Percentiles rank a stretch among this genome's conserved stretches.
Conservation (phyloP, 768 basidiomycete species). For the Pleurotus ostreatus region DNA sequence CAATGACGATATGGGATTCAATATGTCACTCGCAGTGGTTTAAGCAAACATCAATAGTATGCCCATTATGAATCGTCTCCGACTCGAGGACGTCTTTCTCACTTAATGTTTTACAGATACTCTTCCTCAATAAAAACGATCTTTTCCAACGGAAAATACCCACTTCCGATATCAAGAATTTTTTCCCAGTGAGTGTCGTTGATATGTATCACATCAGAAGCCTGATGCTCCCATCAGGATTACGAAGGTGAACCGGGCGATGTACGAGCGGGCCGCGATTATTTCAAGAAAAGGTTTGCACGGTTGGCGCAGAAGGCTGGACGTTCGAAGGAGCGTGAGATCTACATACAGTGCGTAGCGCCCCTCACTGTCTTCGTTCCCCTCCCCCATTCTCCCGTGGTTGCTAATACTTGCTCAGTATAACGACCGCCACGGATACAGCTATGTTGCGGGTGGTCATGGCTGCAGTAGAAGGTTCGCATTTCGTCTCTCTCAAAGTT, state of each 20-base stretch:
- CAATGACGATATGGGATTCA: slow-evolving; percentile 98
- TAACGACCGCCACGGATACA: slow-evolving; percentile 89
- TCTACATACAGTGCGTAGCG: slow-evolving; percentile 83
- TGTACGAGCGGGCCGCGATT: slow-evolving; percentile 74
- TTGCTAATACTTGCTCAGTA: slow-evolving; percentile 37
- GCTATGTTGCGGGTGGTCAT: slow-evolving; percentile 86
- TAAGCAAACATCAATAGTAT: slow-evolving; percentile 85
- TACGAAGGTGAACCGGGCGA: slow-evolving; percentile 78
- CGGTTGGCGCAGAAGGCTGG: slow-evolving; percentile 82
- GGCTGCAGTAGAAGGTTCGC: slow-evolving; percentile 92
- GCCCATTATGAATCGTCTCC: slow-evolving; percentile 21
- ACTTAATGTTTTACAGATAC: slow-evolving; percentile 50
- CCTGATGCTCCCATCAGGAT: slow-evolving; percentile 46
- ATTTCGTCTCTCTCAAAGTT: background rate
- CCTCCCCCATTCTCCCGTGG: background rate
- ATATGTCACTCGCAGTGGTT: slow-evolving; percentile 99
- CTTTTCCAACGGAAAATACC: slow-evolving; percentile 83
- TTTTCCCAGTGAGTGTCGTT: slow-evolving; percentile 66
- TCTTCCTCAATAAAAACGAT: slow-evolving; percentile 95
- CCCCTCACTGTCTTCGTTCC: slow-evolving; percentile 8
- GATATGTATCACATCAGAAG: background rate
- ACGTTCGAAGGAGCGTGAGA: slow-evolving; percentile 80
- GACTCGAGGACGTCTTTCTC: background rate
- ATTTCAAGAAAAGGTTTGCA: slow-evolving; percentile 85
- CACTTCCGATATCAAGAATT: slow-evolving; percentile 80